A percentile compares a stretch with the other conserved stretches of the same genome.
phyloP scores from a whole-genome alignment of 23 red algal genomes.

The Cyanidium caldarium region DNA sequence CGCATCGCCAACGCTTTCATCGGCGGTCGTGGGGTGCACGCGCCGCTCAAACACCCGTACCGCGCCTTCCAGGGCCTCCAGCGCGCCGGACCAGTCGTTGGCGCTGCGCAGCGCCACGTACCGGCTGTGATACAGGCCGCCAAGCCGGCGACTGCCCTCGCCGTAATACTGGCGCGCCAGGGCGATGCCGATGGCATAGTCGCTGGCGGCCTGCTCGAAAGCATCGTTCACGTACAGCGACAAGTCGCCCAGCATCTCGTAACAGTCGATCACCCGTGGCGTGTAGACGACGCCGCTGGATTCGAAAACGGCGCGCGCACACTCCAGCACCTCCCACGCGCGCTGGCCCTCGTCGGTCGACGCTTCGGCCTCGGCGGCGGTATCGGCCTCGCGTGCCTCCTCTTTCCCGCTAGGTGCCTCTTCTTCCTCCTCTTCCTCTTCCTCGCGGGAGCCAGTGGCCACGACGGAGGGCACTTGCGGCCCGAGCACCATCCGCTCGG shows the following conservation, averaged over 20 bases:
- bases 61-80: background rate
- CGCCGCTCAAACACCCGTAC: background rate
- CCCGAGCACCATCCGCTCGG: background rate
- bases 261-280: background rate
- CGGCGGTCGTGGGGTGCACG: background rate
- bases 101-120: constrained; percentile 1
- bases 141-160: background rate
- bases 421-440: background rate
- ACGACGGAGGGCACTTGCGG: background rate
- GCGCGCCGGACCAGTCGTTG: background rate
- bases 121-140: background rate
- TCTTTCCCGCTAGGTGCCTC: background rate
- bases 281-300: background rate
- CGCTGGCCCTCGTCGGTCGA: background rate
- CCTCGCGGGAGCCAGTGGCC: background rate
- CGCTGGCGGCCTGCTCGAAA: background rate
- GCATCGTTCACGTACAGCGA: constrained; percentile 4
- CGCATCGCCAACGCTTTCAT: background rate
- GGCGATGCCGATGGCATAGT: background rate
- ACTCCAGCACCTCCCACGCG: constrained; percentile 4
- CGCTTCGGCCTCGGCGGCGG: background rate
- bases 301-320: background rate
- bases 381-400: background rate
- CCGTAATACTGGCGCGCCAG: background rate
- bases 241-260: background rate